Evolutionary conservation across 352 stramenopile genomes (phyloP).

Genomic region (Thalassiosira exigua): DNA sequence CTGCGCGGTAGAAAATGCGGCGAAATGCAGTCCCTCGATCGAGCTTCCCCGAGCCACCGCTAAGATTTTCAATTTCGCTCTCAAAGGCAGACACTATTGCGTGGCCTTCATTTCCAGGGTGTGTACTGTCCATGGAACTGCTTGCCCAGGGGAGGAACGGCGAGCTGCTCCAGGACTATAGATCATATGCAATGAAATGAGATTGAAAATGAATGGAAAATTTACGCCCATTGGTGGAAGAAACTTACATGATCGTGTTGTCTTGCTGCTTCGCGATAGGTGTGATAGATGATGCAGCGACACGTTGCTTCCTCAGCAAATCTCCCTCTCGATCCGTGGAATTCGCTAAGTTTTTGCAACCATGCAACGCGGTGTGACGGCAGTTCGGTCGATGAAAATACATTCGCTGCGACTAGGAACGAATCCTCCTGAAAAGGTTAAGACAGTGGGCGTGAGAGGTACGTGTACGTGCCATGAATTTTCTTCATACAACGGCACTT

Average conservation of each 20-base stretch:
- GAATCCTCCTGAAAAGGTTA: conserved; percentile 70
- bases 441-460: conserved; percentile 5
- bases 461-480: not conserved
- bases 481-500: conserved; percentile 4
- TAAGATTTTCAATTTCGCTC: conserved; percentile 70
- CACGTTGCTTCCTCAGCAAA: conserved; percentile 85
- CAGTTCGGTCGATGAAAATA: conserved; percentile 85
- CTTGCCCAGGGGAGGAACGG: conserved; percentile 84
- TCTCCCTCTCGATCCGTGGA: conserved; percentile 75
- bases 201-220: no score
- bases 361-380: conserved; percentile 82
- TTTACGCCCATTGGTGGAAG: no score
- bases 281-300: conserved; percentile 83
- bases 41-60: conserved; percentile 60
- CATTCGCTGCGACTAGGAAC: conserved; percentile 81
- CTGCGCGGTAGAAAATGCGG: conserved; percentile 83
- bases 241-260: conserved; percentile 78
- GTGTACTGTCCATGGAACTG: conserved; percentile 60
- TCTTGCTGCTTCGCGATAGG: conserved; percentile 73
- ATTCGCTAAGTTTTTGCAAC: conserved; percentile 82
- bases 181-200: no score
- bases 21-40: conserved; percentile 76
- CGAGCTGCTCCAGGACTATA: conserved; percentile 82
- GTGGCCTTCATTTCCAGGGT: conserved; percentile 70
- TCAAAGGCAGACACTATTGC: conserved; percentile 61